These are phyloP conservation scores for Melaleuca quinquenervia DNA, from an alignment of 345 rosid genomes.

Conservation along the genomic window DNA sequence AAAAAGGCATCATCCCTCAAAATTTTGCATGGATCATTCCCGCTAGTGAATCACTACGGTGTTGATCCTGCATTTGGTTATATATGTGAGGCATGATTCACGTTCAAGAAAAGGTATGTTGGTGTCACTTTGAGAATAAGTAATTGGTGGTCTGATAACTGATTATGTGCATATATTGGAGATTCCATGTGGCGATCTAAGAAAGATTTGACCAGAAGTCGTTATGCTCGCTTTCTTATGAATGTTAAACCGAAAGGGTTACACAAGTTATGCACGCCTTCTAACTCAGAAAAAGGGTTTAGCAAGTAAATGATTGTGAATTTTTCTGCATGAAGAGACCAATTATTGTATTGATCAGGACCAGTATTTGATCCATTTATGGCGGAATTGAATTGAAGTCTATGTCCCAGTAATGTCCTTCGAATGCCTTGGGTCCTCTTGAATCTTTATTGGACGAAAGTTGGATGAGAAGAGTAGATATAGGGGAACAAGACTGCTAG, in stretches of 20 bases:
- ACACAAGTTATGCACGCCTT: neutral
- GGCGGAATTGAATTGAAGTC: neutral
- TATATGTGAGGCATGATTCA: neutral
- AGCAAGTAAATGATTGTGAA: neutral
- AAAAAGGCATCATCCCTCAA: neutral
- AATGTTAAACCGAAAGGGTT: neutral
- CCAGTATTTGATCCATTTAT: neutral
- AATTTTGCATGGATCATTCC: neutral
- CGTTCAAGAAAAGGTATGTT: neutral
- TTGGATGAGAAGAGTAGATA: neutral
- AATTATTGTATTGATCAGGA: neutral
- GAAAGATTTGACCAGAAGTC: neutral
- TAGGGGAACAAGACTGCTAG: neutral
- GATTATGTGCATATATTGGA: neutral
- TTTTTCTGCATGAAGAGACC: neutral
- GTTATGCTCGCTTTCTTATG: neutral
- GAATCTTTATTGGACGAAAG: neutral
- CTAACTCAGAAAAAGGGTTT: neutral
- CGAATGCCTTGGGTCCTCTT: neutral
- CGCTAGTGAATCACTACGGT: neutral
- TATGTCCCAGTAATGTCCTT: neutral
- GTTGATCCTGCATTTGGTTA: neutral
- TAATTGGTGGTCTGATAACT: neutral
- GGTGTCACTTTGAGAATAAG: neutral
- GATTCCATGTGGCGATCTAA: neutral